phyloP scores from a whole-genome alignment of 768 basidiomycete genomes.

The Hysterangium stoloniferum region DNA sequence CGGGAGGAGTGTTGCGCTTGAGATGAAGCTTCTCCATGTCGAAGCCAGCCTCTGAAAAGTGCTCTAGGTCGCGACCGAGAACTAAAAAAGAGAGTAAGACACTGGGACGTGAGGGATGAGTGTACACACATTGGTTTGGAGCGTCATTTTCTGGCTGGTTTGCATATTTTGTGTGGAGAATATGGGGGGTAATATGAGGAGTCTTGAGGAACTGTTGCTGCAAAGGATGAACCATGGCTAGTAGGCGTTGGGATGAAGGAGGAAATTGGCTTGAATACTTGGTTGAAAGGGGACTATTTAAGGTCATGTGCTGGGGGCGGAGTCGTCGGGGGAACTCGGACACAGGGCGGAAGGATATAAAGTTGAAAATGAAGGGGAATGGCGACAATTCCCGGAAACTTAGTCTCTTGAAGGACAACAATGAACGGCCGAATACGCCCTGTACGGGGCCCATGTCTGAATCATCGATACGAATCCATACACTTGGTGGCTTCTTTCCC shows the following conservation, averaged over 20 bases:
- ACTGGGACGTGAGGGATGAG: slow-evolving; percentile 35
- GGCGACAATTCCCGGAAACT: too few species aligned
- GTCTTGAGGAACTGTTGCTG: slow-evolving; percentile 39
- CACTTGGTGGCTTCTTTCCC: too few species aligned
- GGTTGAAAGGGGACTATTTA: neutral
- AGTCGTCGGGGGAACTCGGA: slow-evolving; percentile 9
- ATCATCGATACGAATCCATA: too few species aligned
- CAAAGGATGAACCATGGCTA: slow-evolving; percentile 53
- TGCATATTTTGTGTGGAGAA: slow-evolving; percentile 81
- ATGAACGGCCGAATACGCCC: neutral
- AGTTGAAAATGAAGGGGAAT: too few species aligned
- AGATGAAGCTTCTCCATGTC: slow-evolving; percentile 97
- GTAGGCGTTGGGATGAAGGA: neutral
- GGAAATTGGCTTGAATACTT: neutral
- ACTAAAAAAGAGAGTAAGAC: slow-evolving; percentile 30
- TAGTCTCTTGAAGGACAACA: too few species aligned
- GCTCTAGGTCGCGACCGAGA: slow-evolving; percentile 87
- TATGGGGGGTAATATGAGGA: slow-evolving; percentile 83
- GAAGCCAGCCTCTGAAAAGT: slow-evolving; percentile 98
- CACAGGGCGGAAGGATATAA: too few species aligned
- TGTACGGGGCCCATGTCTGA: too few species aligned
- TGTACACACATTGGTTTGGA: slow-evolving; percentile 17
- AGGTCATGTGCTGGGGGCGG: slow-evolving; percentile 5
- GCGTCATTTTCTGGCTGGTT: slow-evolving; percentile 61
- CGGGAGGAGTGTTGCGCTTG: slow-evolving; percentile 87